Conservation (phyloP, 192 early-diverging fungal genomes). For the Lunasporangiospora selenospora region DNA sequence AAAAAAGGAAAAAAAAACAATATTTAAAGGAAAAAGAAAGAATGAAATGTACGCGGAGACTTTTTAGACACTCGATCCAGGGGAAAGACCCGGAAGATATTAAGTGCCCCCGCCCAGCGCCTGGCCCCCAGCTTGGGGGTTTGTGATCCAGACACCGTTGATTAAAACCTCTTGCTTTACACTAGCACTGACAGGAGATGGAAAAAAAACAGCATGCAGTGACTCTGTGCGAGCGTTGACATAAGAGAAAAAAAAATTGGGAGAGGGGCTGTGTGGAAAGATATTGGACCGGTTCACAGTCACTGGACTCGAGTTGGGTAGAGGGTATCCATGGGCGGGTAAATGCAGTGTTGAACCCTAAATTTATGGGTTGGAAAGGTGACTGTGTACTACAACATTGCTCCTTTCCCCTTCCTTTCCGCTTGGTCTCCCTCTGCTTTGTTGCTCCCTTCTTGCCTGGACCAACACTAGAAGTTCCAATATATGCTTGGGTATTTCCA, state of each 20-base stretch:
- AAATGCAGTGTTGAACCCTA: too few relatives aligned
- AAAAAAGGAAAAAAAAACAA: constrained; percentile 4
- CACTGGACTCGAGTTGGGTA: too few relatives aligned
- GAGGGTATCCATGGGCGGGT: too few relatives aligned
- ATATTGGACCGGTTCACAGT: too few relatives aligned
- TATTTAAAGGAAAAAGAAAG: background rate
- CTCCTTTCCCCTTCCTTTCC: too few relatives aligned
- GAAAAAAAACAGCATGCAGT: background rate
- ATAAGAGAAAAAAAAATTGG: background rate
- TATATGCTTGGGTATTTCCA: too few relatives aligned
- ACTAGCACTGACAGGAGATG: background rate
- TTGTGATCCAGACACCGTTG: background rate
- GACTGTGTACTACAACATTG: too few relatives aligned
- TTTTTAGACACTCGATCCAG: constrained; percentile 1
- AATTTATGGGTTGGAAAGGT: too few relatives aligned
- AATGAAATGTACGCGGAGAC: background rate
- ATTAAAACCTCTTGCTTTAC: constrained; percentile 1
- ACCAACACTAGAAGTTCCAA: too few relatives aligned
- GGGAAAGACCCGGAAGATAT: background rate
- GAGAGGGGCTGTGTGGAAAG: background rate
- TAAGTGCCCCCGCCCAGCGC: background rate
- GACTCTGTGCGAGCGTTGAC: constrained; percentile 1
- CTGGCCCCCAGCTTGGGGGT: background rate
- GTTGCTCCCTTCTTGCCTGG: too few relatives aligned
- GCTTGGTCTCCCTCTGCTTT: too few relatives aligned